phyloP scores from a whole-genome alignment of 1,139 yeast species.

The Diutina scorzettiae region DNA sequence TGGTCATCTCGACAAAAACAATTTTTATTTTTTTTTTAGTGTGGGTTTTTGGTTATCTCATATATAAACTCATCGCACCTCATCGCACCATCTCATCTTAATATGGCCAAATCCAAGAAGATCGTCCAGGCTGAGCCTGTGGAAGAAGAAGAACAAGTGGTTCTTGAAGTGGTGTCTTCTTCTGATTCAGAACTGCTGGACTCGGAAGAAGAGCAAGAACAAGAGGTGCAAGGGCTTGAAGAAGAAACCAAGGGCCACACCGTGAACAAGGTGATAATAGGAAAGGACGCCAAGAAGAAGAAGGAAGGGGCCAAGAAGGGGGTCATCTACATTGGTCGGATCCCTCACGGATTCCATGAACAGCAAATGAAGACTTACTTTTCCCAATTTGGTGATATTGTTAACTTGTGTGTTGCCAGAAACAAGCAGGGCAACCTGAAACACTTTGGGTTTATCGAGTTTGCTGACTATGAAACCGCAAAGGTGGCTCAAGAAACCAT shows the following conservation, averaged over 20 bases:
- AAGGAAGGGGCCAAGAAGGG: slow-evolving; percentile 32
- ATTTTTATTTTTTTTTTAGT: too few relatives aligned
- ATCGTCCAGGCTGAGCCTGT: too few relatives aligned
- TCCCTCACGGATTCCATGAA: slow-evolving; percentile 90
- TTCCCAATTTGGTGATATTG: slow-evolving; percentile 77
- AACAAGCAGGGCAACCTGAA: slow-evolving; percentile 87
- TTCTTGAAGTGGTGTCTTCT: too few relatives aligned
- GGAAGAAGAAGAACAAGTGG: too few relatives aligned
- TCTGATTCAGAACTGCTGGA: not conserved
- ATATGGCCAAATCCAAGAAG: too few relatives aligned
- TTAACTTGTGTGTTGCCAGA: slow-evolving; percentile 69
- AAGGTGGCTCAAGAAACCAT: slow-evolving; percentile 85
- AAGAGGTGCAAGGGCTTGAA: not conserved
- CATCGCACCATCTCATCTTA: too few relatives aligned
- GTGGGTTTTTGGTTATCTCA: too few relatives aligned
- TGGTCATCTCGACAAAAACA: too few relatives aligned
- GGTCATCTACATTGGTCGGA: slow-evolving; percentile 78
- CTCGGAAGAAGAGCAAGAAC: not conserved
- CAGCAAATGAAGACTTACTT: slow-evolving; percentile 71
- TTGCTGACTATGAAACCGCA: slow-evolving; percentile 64
- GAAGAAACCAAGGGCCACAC: slow-evolving; percentile 3
- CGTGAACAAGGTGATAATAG: slow-evolving; percentile 5
- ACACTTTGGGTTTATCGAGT: slow-evolving; percentile 88
- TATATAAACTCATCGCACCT: too few relatives aligned
- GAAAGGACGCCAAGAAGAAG: slow-evolving; percentile 10